Conservation (phyloP, 129 eudicot species). For the Cynara cardunculus region DNA sequence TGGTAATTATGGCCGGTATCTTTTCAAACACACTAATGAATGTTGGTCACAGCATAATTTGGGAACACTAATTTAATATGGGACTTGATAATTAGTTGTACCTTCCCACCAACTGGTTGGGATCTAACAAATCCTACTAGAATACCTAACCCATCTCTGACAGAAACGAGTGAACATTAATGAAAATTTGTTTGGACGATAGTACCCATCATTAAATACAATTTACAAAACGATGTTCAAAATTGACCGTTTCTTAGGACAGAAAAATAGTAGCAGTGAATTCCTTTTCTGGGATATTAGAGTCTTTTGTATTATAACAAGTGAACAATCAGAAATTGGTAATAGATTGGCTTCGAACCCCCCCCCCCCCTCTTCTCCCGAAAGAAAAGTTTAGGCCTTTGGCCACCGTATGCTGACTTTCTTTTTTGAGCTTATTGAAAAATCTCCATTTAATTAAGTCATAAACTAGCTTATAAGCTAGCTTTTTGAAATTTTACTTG, state of each 20-base stretch:
- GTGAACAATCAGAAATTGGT: not conserved
- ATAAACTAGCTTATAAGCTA: not conserved
- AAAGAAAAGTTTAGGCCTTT: no score
- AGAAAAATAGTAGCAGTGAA: not conserved
- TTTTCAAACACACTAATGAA: constrained; percentile 9
- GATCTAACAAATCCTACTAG: constrained; percentile 15
- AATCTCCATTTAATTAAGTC: not conserved
- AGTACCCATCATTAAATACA: not conserved
- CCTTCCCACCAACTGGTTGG: constrained; percentile 22
- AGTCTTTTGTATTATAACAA: not conserved
- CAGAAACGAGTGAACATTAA: not conserved
- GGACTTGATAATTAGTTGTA: constrained; percentile 6
- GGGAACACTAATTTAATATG: constrained; percentile 13
- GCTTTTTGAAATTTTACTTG: no score
- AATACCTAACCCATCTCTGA: constrained; percentile 7
- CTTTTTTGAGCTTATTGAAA: not conserved
- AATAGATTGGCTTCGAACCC: not conserved
- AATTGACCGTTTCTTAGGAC: not conserved
- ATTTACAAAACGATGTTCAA: not conserved
- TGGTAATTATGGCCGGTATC: not conserved
- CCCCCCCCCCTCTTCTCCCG: no score
- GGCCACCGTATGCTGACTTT: no score
- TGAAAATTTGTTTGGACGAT: not conserved
- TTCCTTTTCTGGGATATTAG: not conserved
- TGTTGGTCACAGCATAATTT: constrained; percentile 8